Percentiles rank a stretch among this genome's conserved stretches.
Conservation (phyloP, 2,329 filamentous ascomycete genomes). For the Cladosporium halotolerans region DNA sequence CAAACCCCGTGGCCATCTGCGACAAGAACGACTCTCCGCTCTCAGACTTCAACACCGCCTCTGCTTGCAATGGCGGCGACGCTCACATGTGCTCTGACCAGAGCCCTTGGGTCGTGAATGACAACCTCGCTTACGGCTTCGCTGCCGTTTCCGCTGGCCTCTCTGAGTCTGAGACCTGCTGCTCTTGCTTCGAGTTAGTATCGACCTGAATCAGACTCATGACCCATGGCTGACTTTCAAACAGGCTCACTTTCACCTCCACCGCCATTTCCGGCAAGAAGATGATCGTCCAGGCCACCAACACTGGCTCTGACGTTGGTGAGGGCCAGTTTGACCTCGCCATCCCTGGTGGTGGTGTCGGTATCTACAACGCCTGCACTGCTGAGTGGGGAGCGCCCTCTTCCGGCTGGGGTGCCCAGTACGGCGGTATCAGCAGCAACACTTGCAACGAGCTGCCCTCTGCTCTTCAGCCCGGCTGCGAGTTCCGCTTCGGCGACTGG, state of each 20-base stretch:
- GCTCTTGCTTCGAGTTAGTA: conserved; percentile 52
- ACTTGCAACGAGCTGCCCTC: conserved; percentile 49
- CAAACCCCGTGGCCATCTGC: conserved; percentile 49
- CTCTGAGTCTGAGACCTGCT: conserved; percentile 58
- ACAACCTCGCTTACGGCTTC: conserved; percentile 56
- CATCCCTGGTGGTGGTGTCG: conserved; percentile 49
- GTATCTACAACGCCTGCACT: conserved; percentile 44
- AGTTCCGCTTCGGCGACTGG: conserved; percentile 59
- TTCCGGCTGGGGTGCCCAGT: conserved; percentile 51
- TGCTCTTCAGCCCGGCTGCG: conserved; percentile 51
- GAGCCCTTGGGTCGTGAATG: conserved; percentile 56
- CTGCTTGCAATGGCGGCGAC: conserved; percentile 52
- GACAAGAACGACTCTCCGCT: conserved; percentile 50
- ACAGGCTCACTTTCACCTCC: conserved; percentile 50
- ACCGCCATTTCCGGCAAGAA: conserved; percentile 52
- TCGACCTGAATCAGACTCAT: not conserved
- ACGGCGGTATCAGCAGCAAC: conserved; percentile 51
- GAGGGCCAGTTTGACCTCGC: conserved; percentile 55
- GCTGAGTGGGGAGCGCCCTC: conserved; percentile 39
- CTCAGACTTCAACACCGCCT: conserved; percentile 41
- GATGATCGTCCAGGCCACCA: conserved; percentile 59
- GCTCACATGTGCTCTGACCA: conserved; percentile 59
- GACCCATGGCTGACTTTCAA: not conserved
- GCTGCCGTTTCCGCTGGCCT: conserved; percentile 52
- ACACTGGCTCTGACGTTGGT: conserved; percentile 54